Percentiles rank a stretch among this genome's conserved stretches.
Conservation (phyloP, 2,329 filamentous ascomycete genomes). For the Calonectria pteridis region DNA sequence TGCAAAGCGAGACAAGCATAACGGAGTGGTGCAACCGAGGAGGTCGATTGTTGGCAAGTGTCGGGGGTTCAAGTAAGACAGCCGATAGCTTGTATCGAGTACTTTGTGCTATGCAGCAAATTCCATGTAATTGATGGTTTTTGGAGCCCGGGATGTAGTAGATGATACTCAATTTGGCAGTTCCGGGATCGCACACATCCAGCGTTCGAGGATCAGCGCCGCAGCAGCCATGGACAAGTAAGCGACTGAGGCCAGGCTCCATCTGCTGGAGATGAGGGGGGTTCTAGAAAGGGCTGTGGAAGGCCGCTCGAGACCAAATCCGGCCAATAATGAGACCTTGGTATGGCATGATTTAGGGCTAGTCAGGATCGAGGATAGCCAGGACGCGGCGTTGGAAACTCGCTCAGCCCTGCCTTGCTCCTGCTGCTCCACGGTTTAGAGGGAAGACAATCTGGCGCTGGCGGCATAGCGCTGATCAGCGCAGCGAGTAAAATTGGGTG, state of each 20-base stretch:
- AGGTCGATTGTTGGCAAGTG: slow-evolving; percentile 2
- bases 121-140: not conserved
- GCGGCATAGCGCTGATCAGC: slow-evolving; percentile 24
- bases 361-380: slow-evolving; percentile 30
- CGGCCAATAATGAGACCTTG: slow-evolving; percentile 32
- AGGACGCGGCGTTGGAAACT: slow-evolving; percentile 20
- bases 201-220: slow-evolving; percentile 2
- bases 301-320: slow-evolving; percentile 22
- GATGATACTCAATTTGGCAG: not conserved
- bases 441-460: not conserved
- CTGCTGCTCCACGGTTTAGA: slow-evolving; percentile 7
- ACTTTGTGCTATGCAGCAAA: not conserved
- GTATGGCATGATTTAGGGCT: slow-evolving; percentile 22
- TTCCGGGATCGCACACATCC: not conserved
- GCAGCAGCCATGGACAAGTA: slow-evolving; percentile 15
- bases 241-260: slow-evolving; percentile 19
- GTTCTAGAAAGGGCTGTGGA: slow-evolving; percentile 44
- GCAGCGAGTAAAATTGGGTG: slow-evolving; percentile 22
- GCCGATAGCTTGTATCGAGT: not conserved
- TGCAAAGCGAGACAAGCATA: slow-evolving; percentile 17
- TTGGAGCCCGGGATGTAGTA: not conserved
- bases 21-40: slow-evolving; percentile 14
- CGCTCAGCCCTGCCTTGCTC: slow-evolving; percentile 41
- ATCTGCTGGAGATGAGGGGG: slow-evolving; percentile 36
- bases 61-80: not conserved